phyloP scores from a whole-genome alignment of 345 rosid genomes.

The Turritis glabra region DNA sequence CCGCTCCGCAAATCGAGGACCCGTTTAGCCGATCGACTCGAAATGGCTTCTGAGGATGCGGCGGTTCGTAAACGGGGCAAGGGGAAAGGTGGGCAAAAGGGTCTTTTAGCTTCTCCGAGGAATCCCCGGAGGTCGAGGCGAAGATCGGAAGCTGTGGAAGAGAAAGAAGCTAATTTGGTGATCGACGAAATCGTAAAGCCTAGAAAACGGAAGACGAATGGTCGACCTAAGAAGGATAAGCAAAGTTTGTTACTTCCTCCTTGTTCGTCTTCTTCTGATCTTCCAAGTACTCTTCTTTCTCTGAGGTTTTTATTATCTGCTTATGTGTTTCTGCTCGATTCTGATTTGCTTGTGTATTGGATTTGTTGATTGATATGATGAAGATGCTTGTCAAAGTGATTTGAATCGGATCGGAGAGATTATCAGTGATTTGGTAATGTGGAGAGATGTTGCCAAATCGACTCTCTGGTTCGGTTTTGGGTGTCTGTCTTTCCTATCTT shows the following conservation, averaged over 20 bases:
- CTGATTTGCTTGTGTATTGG: background rate
- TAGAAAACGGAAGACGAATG: slow-evolving; percentile 57
- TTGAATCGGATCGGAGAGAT: slow-evolving; percentile 58
- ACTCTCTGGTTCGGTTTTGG: slow-evolving; percentile 94
- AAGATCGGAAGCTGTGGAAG: slow-evolving; percentile 58
- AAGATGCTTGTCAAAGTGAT: slow-evolving; percentile 50
- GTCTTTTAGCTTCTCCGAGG: slow-evolving; percentile 56
- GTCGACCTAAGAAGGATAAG: slow-evolving; percentile 73
- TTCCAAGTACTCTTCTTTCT: slow-evolving; percentile 44
- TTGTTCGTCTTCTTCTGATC: slow-evolving; percentile 49
- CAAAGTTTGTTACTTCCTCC: slow-evolving; percentile 42
- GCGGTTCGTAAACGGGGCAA: slow-evolving; percentile 58
- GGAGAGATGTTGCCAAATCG: slow-evolving; percentile 86
- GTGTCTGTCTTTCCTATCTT: slow-evolving; percentile 65
- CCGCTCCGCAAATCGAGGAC: slow-evolving; percentile 59
- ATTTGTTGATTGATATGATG: slow-evolving; percentile 31
- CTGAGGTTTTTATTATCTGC: background rate
- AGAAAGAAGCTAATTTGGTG: slow-evolving; percentile 46
- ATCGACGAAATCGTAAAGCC: slow-evolving; percentile 53
- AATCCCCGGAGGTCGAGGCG: slow-evolving; percentile 58
- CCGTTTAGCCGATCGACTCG: slow-evolving; percentile 64
- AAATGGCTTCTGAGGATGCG: slow-evolving; percentile 58
- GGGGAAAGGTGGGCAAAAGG: slow-evolving; percentile 53
- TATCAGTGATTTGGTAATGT: slow-evolving; percentile 65
- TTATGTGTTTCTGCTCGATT: slow-evolving; percentile 4